Evolutionary conservation across 495 filamentous ascomycete genomes (phyloP).

Genomic region (Annulohypoxylon maeteangense): DNA sequence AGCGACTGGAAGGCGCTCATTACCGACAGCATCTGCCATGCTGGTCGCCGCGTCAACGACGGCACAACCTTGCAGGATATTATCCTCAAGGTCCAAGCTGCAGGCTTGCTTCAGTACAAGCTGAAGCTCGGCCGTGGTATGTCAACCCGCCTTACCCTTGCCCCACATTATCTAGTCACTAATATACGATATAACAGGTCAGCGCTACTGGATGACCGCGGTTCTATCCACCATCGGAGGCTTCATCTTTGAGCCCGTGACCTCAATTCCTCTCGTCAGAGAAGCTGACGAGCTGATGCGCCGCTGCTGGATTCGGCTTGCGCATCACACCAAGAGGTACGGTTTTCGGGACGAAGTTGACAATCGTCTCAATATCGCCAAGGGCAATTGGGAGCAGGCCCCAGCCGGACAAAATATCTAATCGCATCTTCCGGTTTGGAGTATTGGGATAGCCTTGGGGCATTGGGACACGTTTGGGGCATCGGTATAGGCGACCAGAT

Average conservation of each 20-base stretch:
- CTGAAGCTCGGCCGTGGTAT: background rate
- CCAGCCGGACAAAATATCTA: no score
- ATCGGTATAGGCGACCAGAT: no score
- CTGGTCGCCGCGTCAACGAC: background rate
- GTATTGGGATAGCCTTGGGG: no score
- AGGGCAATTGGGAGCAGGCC: no score
- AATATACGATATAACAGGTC: background rate
- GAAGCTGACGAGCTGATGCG: slow-evolving; percentile 11
- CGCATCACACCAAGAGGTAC: background rate
- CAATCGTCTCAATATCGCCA: slow-evolving; percentile 3
- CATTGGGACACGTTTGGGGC: no score
- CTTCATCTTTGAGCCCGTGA: background rate
- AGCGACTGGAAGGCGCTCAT: background rate
- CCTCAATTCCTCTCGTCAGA: background rate
- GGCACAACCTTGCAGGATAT: background rate
- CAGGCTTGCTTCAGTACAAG: background rate
- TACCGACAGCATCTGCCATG: background rate
- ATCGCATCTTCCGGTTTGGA: no score
- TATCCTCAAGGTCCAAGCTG: background rate
- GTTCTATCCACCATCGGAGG: background rate
- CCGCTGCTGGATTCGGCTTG: no score
- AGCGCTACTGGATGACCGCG: background rate
- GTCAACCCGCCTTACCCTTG: background rate
- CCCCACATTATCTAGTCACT: background rate
- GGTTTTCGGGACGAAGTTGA: background rate